A percentile compares a stretch with the other conserved stretches of the same genome.
Evolutionary conservation across 805 yeast genomes (phyloP).

Genomic region (Yarrowia alimentaria): DNA sequence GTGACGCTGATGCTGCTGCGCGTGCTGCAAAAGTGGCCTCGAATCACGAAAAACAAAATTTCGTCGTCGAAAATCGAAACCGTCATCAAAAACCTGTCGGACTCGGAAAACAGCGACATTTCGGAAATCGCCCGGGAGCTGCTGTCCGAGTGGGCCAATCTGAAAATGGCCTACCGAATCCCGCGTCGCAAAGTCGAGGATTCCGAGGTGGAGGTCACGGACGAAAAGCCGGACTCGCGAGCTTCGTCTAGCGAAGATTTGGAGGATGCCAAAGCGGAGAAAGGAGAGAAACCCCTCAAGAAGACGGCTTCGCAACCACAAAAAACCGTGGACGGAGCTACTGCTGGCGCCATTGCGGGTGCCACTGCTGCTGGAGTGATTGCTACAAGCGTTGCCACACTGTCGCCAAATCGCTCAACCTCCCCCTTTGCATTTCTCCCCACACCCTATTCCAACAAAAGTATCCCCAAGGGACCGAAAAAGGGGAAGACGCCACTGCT

Average conservation of each 20-base stretch:
- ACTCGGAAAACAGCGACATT: conserved; percentile 36
- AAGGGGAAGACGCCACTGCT: neutral
- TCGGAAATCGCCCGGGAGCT: conserved; percentile 46
- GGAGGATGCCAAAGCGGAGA: too few relatives aligned
- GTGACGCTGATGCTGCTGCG: conserved; percentile 52
- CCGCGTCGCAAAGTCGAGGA: conserved; percentile 52
- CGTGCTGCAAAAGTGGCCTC: conserved; percentile 64
- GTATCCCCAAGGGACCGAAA: conserved; percentile 32
- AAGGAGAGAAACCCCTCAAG: too few relatives aligned
- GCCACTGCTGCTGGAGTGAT: too few relatives aligned
- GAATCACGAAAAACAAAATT: conserved; percentile 73
- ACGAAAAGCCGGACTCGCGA: neutral
- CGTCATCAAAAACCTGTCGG: conserved; percentile 49
- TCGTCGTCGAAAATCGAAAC: conserved; percentile 69
- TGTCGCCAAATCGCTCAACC: too few relatives aligned
- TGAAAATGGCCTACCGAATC: conserved; percentile 81
- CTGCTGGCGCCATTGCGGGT: too few relatives aligned
- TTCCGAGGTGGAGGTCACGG: conserved; percentile 29
- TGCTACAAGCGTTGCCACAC: too few relatives aligned
- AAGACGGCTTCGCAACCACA: too few relatives aligned
- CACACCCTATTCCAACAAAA: conserved; percentile 7
- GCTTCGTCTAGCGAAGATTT: too few relatives aligned
- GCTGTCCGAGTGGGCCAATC: conserved; percentile 64
- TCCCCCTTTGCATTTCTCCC: conserved; percentile 33
- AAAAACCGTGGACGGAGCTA: neutral